Evolutionary conservation across 2,329 filamentous ascomycete species (phyloP).

Genomic region (Stagonosporopsis rhizophila): DNA sequence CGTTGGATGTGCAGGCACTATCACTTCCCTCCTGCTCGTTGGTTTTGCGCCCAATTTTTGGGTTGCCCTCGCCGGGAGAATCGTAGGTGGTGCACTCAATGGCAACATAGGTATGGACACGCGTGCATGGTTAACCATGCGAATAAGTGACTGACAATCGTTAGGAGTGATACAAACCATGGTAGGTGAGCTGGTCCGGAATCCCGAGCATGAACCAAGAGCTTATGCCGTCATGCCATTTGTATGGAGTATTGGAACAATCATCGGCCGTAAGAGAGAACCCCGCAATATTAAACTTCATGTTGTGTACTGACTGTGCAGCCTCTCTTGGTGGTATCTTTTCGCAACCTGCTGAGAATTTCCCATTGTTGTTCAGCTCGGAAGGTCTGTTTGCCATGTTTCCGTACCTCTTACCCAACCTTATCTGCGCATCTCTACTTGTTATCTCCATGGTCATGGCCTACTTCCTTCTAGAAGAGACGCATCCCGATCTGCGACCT

Average conservation of each 20-base stretch:
- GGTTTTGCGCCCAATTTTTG: slow-evolving; percentile 85
- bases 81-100: slow-evolving; percentile 82
- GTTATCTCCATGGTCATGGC: slow-evolving; percentile 79
- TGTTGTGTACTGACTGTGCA: slow-evolving; percentile 30
- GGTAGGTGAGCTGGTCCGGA: slow-evolving; percentile 74
- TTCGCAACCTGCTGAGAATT: slow-evolving; percentile 77
- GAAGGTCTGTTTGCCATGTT: slow-evolving; percentile 76
- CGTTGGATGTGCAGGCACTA: slow-evolving; percentile 73
- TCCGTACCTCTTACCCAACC: slow-evolving; percentile 88
- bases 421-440: slow-evolving; percentile 80
- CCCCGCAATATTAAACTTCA: neutral
- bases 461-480: slow-evolving; percentile 85
- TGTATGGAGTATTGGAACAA: slow-evolving; percentile 89
- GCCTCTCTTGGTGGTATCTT: slow-evolving; percentile 86
- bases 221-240: slow-evolving; percentile 95
- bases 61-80: slow-evolving; percentile 78
- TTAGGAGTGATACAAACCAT: slow-evolving; percentile 78
- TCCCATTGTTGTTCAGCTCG: slow-evolving; percentile 72
- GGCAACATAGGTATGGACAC: slow-evolving; percentile 70
- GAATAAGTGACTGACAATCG: neutral
- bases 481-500: slow-evolving; percentile 81
- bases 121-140: slow-evolving; percentile 52
- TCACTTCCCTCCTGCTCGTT: slow-evolving; percentile 81
- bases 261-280: slow-evolving; percentile 66
- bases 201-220: slow-evolving; percentile 76